Evolutionary conservation across 2,329 filamentous ascomycete species (phyloP).

Genomic region (Pseudocercospora musae): DNA sequence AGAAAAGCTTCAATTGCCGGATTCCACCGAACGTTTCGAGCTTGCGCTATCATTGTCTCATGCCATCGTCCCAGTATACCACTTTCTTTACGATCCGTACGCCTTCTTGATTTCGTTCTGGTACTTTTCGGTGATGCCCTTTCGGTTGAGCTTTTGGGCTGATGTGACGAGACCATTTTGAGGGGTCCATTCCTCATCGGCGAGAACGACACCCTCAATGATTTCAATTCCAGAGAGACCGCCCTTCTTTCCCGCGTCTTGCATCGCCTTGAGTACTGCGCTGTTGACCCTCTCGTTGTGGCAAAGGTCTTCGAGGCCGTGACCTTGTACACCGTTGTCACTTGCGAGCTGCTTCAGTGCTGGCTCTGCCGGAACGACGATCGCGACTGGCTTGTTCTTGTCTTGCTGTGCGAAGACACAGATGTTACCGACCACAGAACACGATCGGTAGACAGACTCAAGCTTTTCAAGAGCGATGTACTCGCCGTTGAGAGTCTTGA

Average conservation of each 20-base stretch:
- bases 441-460: conserved; percentile 83
- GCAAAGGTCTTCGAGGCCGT: conserved; percentile 64
- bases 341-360: conserved; percentile 55
- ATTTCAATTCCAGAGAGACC: conserved; percentile 70
- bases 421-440: conserved; percentile 76
- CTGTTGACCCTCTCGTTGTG: conserved; percentile 62
- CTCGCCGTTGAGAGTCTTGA: conserved; percentile 93
- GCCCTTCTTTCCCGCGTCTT: conserved; percentile 60
- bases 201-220: conserved; percentile 70
- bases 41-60: neutral
- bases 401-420: conserved; percentile 78
- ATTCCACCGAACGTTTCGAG: neutral
- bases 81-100: conserved; percentile 35
- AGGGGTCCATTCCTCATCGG: conserved; percentile 85
- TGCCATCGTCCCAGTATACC: neutral
- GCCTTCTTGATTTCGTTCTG: conserved; percentile 50
- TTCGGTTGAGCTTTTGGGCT: conserved; percentile 53
- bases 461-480: conserved; percentile 96
- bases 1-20: neutral
- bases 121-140: conserved; percentile 50
- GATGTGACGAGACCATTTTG: conserved; percentile 60
- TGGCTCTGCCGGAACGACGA: conserved; percentile 64
- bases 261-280: conserved; percentile 67
- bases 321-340: conserved; percentile 59
- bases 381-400: conserved; percentile 74